Conservation (phyloP, 176 grass and related monocot species). For the Saccharum officinarum region DNA sequence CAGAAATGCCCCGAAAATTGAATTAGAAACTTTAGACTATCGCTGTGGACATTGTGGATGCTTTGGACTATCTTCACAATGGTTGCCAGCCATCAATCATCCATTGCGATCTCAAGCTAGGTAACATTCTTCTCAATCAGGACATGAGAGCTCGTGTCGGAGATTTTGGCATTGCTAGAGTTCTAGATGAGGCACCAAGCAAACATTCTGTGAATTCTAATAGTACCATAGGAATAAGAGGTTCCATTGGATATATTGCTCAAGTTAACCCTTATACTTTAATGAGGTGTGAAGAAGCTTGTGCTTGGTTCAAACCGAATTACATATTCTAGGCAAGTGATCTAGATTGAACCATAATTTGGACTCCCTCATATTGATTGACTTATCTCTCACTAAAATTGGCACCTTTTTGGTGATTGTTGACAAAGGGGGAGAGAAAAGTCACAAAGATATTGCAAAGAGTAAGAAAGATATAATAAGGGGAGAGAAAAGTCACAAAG, state of each 20-base stretch:
- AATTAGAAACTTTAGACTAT: slow-evolving; percentile 22
- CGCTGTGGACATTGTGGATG: background rate
- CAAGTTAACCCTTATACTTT: too few species aligned
- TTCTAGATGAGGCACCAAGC: background rate
- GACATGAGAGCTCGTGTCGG: background rate
- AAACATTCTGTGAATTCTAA: background rate
- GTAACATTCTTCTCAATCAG: background rate
- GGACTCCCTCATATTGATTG: too few species aligned
- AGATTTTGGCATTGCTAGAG: background rate
- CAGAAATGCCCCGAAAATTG: slow-evolving; percentile 9
- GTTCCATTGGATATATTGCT: background rate
- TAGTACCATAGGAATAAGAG: background rate
- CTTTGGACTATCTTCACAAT: background rate
- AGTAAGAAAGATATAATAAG: too few species aligned
- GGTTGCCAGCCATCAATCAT: background rate
- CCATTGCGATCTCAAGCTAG: background rate
- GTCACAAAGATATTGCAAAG: too few species aligned
- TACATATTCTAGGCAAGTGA: too few species aligned
- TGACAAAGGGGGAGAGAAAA: too few species aligned
- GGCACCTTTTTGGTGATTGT: too few species aligned
- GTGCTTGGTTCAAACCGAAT: too few species aligned
- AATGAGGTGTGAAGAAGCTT: too few species aligned
- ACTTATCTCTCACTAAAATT: too few species aligned
- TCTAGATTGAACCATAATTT: too few species aligned
- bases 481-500: too few species aligned